phyloP scores from a whole-genome alignment of 305 asterid species.

The Andrographis paniculata region DNA sequence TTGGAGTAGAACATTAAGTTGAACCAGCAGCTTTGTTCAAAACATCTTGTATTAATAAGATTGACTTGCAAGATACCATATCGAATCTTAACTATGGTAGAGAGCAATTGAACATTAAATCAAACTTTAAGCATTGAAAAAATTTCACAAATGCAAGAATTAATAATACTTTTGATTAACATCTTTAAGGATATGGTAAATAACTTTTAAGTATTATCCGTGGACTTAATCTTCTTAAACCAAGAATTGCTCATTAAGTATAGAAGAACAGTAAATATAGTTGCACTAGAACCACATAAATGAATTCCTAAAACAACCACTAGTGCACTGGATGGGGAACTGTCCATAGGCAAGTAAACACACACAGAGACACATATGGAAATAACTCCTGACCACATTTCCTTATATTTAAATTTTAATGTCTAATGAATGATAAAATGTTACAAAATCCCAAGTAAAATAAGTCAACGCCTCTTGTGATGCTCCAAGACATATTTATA shows the following conservation, averaged over 20 bases:
- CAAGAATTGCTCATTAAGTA: neutral
- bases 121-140: slow-evolving; percentile 10
- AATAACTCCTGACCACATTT: too few relatives aligned
- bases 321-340: too few relatives aligned
- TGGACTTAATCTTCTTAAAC: slow-evolving; percentile 10
- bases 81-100: slow-evolving; percentile 4
- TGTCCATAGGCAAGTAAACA: too few relatives aligned
- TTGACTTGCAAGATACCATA: slow-evolving; percentile 13
- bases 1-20: neutral
- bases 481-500: slow-evolving; percentile 9
- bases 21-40: slow-evolving; percentile 6
- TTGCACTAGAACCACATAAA: too few relatives aligned
- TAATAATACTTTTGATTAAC: slow-evolving; percentile 2
- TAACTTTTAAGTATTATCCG: slow-evolving; percentile 10
- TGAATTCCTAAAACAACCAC: too few relatives aligned
- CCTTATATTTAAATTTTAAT: too few relatives aligned
- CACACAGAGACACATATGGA: too few relatives aligned
- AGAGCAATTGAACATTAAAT: slow-evolving; percentile 8
- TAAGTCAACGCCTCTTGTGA: slow-evolving; percentile 11
- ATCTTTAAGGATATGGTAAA: neutral
- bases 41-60: slow-evolving; percentile 9
- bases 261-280: too few relatives aligned
- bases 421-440: too few relatives aligned
- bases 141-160: slow-evolving; percentile 2
- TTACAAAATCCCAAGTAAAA: slow-evolving; percentile 11